Conservation (phyloP, 768 basidiomycete genomes). For the Rubroboletus pulcherrimus region DNA sequence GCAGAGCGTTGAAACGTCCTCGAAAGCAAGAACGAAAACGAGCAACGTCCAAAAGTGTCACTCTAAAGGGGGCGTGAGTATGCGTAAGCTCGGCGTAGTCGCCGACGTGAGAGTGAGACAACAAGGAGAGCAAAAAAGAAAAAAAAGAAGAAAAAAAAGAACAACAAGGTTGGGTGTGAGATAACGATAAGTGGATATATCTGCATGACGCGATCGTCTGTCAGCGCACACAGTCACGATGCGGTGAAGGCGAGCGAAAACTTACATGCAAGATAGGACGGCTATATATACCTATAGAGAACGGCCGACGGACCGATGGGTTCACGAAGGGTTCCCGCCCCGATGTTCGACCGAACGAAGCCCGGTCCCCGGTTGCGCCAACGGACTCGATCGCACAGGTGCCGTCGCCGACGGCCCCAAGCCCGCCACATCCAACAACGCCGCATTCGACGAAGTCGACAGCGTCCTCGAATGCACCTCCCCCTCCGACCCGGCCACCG, state of each 20-base stretch:
- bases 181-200: not conserved
- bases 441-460: slow-evolving; percentile 21
- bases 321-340: not conserved
- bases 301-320: no score
- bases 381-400: slow-evolving; percentile 20
- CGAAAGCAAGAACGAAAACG: not conserved
- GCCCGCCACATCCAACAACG: slow-evolving; percentile 25
- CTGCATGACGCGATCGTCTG: not conserved
- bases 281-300: not conserved
- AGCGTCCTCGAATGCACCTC: slow-evolving; percentile 16
- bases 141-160: no score
- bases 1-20: not conserved
- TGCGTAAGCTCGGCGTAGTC: not conserved
- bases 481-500: slow-evolving; percentile 3
- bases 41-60: not conserved
- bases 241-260: not conserved
- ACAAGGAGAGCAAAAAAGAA: not conserved
- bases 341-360: not conserved
- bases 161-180: not conserved
- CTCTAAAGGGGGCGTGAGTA: not conserved
- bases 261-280: slow-evolving; percentile 4
- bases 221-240: not conserved
- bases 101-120: not conserved
- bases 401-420: not conserved
- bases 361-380: slow-evolving; percentile 7